phyloP scores from a whole-genome alignment of 2,329 filamentous ascomycete species.

The Lasiodiplodia theobromae region DNA sequence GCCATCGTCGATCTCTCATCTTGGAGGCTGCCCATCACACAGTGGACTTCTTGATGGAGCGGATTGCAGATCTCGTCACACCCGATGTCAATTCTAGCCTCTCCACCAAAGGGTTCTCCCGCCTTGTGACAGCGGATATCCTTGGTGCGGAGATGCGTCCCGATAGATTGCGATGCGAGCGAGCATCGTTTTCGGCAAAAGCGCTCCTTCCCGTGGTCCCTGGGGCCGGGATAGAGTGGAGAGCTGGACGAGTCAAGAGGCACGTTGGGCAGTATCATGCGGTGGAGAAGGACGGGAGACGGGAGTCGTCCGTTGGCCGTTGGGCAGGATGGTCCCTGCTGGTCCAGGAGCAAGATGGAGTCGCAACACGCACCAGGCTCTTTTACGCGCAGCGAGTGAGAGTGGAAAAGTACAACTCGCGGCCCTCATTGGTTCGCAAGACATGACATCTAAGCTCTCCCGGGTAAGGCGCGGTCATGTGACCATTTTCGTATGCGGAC shows the following conservation, averaged over 20 bases:
- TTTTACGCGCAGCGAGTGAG: conserved; percentile 22
- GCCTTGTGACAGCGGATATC: conserved; percentile 9
- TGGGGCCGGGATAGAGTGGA: conserved; percentile 5
- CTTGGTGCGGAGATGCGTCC: conserved; percentile 10
- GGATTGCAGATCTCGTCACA: conserved; percentile 23
- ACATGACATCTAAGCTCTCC: not conserved
- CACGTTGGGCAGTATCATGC: conserved; percentile 16
- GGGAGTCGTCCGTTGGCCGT: conserved; percentile 26
- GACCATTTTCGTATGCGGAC: not conserved
- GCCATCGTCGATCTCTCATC: conserved; percentile 22
- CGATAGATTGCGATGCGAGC: conserved; percentile 10
- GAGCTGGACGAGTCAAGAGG: conserved; percentile 19
- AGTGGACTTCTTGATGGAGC: conserved; percentile 9
- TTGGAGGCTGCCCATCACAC: conserved; percentile 17
- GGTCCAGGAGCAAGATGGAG: conserved; percentile 23
- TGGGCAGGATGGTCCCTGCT: conserved; percentile 28
- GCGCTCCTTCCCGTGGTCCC: conserved; percentile 16
- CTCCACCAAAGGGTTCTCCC: not conserved
- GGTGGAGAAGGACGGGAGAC: conserved; percentile 26
- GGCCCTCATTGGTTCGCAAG: conserved; percentile 1
- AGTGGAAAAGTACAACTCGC: not conserved
- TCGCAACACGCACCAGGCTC: conserved; percentile 17
- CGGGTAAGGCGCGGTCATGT: conserved; percentile 13
- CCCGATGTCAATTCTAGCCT: conserved; percentile 15
- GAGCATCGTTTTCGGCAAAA: conserved; percentile 11